These are phyloP conservation scores for Astrephomene gubernaculifera DNA, from an alignment of 139 green algal genomes.

Conservation along the genomic window DNA sequence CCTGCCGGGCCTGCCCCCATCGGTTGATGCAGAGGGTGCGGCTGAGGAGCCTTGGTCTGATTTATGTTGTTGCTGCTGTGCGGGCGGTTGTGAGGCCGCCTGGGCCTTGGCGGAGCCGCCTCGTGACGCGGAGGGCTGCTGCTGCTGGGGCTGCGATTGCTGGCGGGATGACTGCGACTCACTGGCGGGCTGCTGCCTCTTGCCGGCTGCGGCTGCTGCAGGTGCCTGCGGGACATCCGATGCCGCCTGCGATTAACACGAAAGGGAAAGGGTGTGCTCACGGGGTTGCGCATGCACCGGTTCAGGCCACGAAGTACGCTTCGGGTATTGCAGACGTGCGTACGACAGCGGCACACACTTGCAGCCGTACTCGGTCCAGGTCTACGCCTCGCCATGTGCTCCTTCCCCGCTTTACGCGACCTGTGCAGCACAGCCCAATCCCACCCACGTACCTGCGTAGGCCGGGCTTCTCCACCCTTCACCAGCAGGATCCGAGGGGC, in stretches of 20 bases:
- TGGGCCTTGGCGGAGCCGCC: too few species aligned
- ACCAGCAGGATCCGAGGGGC: background rate
- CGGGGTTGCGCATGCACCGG: too few species aligned
- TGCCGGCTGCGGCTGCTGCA: background rate
- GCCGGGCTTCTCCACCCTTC: conserved; percentile 22
- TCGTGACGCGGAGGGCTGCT: background rate
- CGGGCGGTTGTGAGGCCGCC: background rate
- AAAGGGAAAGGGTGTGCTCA: too few species aligned
- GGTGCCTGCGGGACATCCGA: background rate
- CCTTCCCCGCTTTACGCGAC: background rate
- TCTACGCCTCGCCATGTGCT: background rate
- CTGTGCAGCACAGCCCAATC: too few species aligned
- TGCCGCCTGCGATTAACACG: too few species aligned
- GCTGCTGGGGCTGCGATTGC: conserved; percentile 1
- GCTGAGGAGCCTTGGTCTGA: background rate
- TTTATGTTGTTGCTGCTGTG: background rate
- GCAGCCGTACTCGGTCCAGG: background rate
- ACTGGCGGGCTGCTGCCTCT: background rate
- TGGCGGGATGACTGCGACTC: background rate
- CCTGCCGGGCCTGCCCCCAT: background rate
- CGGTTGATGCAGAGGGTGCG: too few species aligned
- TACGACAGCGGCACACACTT: too few species aligned
- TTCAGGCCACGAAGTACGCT: too few species aligned
- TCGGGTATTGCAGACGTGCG: too few species aligned
- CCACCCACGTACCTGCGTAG: conserved; percentile 19